These are phyloP conservation scores for Saccharomycopsis fodiens DNA, from an alignment of 805 yeast species.

Conservation along the genomic window DNA sequence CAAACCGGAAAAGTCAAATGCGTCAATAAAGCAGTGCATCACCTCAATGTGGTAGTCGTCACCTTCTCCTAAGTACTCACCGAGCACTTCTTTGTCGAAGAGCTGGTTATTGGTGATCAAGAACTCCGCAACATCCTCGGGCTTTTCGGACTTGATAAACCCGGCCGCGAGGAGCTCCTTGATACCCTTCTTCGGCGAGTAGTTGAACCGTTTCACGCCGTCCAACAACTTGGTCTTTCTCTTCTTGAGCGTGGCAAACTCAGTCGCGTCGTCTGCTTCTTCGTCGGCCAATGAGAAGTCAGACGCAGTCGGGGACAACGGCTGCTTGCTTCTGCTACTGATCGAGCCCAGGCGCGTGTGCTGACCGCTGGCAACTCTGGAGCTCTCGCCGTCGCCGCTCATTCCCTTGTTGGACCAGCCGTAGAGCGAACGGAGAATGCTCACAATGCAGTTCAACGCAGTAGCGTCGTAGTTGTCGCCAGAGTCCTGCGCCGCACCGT, in stretches of 20 bases:
- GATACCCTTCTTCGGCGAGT: slow-evolving; percentile 77
- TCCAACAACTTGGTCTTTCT: slow-evolving; percentile 76
- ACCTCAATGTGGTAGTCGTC: slow-evolving; percentile 66
- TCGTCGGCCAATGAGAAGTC: slow-evolving; percentile 21
- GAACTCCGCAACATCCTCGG: slow-evolving; percentile 68
- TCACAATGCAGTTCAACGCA: slow-evolving; percentile 72
- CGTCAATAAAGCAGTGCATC: slow-evolving; percentile 91
- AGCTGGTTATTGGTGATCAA: slow-evolving; percentile 62
- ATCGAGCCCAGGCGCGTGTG: slow-evolving; percentile 20
- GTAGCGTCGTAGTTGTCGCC: slow-evolving; percentile 29
- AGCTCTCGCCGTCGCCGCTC: slow-evolving; percentile 23
- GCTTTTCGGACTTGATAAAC: slow-evolving; percentile 53
- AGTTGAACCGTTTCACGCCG: slow-evolving; percentile 73
- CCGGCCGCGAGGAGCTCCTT: slow-evolving; percentile 51
- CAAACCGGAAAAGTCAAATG: slow-evolving; percentile 63
- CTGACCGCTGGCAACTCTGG: slow-evolving; percentile 19
- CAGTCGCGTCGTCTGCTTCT: slow-evolving; percentile 65
- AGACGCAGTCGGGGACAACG: slow-evolving; percentile 23
- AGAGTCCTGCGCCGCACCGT: slow-evolving; percentile 52
- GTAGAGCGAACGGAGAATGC: slow-evolving; percentile 70
- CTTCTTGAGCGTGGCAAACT: slow-evolving; percentile 78
- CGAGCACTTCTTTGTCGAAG: slow-evolving; percentile 74
- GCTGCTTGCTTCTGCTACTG: neutral
- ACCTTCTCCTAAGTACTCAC: slow-evolving; percentile 91
- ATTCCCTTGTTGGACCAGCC: slow-evolving; percentile 78